Base-by-base conservation (phyloP, 805 yeast genomes). In the Kluyveromyces nonfermentans region DNA sequence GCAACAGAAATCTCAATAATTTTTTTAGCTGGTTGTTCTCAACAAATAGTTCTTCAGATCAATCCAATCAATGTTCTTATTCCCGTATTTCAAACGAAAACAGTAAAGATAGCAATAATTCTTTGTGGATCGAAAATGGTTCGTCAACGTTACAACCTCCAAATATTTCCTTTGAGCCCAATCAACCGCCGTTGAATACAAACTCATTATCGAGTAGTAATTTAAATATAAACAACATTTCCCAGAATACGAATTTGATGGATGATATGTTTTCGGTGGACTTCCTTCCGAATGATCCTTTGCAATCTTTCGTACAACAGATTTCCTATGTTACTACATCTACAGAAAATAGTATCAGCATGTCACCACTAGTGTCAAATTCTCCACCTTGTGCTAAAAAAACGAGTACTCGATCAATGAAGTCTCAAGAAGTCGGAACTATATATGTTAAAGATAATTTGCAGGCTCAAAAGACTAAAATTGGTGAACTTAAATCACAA, bases 231-330 rank as follows among this genome's bases (percentile, higher is more conserved):
- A 6, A 14, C 7, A 25, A 14, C 12, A 4, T 25, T 25, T 14
- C 30, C 12, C 30, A 25, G 4, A 16, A 18, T 12, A 20, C 32
- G 28, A 35, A 33, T 31, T 18, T 39, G n/a, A 40, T 45, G 47
- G 52, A 46, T 22, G 52, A 51, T 35, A 41, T 45, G 20, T 51
- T 49, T 30, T 48, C 55, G 12, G 41, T 53, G 3, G 55, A 54
- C 41, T 51, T 50, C 35, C 34, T 52, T 18, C 52, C 46, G 15
- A 49, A 47, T 4, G 59, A 49, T 34, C 59, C 55, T 3, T 42
- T 55, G 37, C 56, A 51, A 37, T 36, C 52, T 20, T 50, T 55
- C 15, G 50, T 52, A 48, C 52, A 52, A 37, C 54, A 54, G 35
- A 36, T 52, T 12, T 43, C 41, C 10, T 38, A 38, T 21, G 31